phyloP scores from a whole-genome alignment of 768 basidiomycete species.

The Leucosporidium creatinivorum region DNA sequence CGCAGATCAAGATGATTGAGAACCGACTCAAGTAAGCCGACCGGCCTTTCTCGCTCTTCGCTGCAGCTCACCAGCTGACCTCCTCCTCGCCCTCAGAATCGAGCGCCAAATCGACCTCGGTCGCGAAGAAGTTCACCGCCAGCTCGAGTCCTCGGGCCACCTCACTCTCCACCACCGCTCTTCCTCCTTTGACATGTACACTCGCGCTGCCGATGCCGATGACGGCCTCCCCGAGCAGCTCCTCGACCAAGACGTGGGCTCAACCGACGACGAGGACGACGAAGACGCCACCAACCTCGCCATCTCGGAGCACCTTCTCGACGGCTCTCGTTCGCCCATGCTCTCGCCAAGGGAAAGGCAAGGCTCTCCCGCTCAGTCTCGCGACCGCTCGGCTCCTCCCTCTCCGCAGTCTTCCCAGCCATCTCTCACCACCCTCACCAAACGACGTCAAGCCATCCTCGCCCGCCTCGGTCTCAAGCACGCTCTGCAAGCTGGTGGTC shows the following conservation, averaged over 20 bases:
- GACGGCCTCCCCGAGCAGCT: not conserved
- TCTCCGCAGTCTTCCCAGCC: not conserved
- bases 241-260: not conserved
- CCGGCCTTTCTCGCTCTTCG: not conserved
- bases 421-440: not conserved
- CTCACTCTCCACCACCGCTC: not conserved
- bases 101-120: slow-evolving; percentile 35
- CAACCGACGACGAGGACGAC: not conserved
- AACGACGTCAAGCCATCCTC: slow-evolving; percentile 13
- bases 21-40: slow-evolving; percentile 60
- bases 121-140: slow-evolving; percentile 15
- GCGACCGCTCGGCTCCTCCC: not conserved
- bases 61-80: not conserved
- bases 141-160: not conserved
- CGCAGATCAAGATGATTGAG: slow-evolving; percentile 82
- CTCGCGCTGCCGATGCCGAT: not conserved
- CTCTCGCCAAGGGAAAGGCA: not conserved
- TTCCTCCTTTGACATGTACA: slow-evolving; percentile 6
- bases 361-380: not conserved
- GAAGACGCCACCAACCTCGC: not conserved
- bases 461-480: slow-evolving; percentile 8
- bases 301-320: not conserved
- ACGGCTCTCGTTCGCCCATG: not conserved
- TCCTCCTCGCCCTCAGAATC: slow-evolving; percentile 12
- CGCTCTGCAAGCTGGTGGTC: not conserved